Evolutionary conservation across 306 rosid species (phyloP), one percentile per base, ranked within the genome.

Genomic region (Herpetospermum pedunculosum): DNA sequence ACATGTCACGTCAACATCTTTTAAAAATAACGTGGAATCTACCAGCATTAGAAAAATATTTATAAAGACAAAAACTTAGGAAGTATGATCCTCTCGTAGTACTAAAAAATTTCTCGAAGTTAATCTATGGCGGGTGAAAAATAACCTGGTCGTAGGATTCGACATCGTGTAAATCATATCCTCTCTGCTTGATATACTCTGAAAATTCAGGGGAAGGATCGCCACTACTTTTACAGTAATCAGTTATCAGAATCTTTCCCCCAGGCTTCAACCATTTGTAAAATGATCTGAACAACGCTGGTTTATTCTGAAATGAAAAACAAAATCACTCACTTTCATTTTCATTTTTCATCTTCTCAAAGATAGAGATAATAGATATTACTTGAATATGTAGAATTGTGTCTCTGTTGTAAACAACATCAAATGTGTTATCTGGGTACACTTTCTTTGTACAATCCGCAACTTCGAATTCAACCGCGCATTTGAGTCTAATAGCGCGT

Each of bases 181-280:
- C 97, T 80, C 96, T 90, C 70, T 91, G 84, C 80, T 88, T 73
- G 48, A 94, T 91, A 82, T 92, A 94, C 60, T 83, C 86, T 0
- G 92, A 79, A 78, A 88, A 94, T 63, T 85, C 92, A 25, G 29
- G 47, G 0, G 92, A 89, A 1, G 89, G 97, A 78, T 79, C 79
- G 81, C 83, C 90, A 79, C 89, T 77, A 78, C 86, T 84, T 81
- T 72, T 85, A 77, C 97, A 94, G 80, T 91, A 94, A 75, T 94
- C 99, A 72, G 87, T 91, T 64, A 94, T 88, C 67, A 94, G 87
- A 81, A 94, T 85, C 77, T 82, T 92, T 2, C 97, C 99, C 34
- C 99, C 97, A 7, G 97, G 97, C 83, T 91, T 94, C 87, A 94
- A 73, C 99, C 99, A 94, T 78, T 85, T 79, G 85, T 80, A 83